Conservation (phyloP, 1,284 basidiomycete genomes). For the Moniliella sp. region DNA sequence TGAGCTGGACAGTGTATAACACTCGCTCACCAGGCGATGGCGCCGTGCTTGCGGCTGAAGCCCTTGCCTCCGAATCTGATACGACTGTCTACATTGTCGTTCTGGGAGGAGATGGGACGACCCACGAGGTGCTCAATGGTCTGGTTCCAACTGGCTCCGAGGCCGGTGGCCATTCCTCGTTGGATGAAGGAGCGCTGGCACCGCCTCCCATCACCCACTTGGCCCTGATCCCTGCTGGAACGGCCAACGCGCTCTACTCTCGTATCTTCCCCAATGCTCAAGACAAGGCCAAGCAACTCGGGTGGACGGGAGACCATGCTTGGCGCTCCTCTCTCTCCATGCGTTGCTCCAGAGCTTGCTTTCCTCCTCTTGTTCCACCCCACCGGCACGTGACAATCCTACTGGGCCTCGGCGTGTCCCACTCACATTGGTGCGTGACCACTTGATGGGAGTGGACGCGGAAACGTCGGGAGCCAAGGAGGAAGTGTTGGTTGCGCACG, state of each 20-base stretch:
- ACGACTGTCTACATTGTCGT: conserved; percentile 9
- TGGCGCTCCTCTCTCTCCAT: no score
- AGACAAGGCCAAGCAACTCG: no score
- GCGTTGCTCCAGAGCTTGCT: no score
- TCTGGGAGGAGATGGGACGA: conserved; percentile 33
- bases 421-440: no score
- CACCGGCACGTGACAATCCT: no score
- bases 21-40: conserved; percentile 7
- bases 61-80: not conserved
- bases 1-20: not conserved
- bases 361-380: no score
- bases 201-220: conserved; percentile 13
- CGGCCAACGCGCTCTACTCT: conserved; percentile 80
- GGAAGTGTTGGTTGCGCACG: conserved; percentile 32
- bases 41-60: conserved; percentile 4
- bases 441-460: no score
- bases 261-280: no score
- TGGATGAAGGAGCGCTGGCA: not conserved
- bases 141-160: no score
- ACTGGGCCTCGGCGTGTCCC: no score
- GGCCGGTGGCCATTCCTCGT: not conserved
- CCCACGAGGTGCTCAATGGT: conserved; percentile 30
- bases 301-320: no score
- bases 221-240: conserved; percentile 50
- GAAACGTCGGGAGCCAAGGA: not conserved